Base-by-base conservation (phyloP, 139 green algal genomes). In the Nannochloris sp. region DNA sequence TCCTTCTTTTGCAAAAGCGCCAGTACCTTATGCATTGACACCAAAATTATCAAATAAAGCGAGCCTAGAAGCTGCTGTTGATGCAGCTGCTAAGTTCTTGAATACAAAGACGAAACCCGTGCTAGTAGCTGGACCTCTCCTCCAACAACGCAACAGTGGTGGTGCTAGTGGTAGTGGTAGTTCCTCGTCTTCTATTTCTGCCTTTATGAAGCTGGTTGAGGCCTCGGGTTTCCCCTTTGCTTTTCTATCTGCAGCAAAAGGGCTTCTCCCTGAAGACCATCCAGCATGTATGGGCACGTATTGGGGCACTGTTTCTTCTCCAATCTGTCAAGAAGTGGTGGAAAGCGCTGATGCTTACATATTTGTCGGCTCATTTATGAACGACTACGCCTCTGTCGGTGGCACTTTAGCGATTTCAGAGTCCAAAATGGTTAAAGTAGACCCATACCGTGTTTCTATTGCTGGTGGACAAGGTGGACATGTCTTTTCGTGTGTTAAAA, bases 311-410 rank as follows among this genome's bases (percentile, higher is more conserved):
- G 61, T 59, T 33, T 42, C 19, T 60, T 71, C n/a, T 0, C 66
- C 76, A 4, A 79, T 55, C 36, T 64, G 51, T 25, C 71, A 62
- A 6, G 86, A 95, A 70, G 80, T 81, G 4, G 86, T 95, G 27
- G 85, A 92, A 65, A 73, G 61, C 4, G 68, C 76, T 0, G 76
- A 87, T 30, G 76, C 64, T 10, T 70, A 72, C 54, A 35, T 83
- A 5, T 62, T 83, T 61, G 67, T 29, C 13, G 57, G 65, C 2
- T 61, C 76, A 1, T 35, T 81, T 0, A 80, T 86, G 64, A 87
- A 85, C 46, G 88, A 95, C 70, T 95, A 95, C 70, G 80, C 70
- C 14, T 83, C 81, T 2, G 56, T 79, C 6, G 86, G 87, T 23
- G 88, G 88, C 74, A 83, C 75, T 15, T 69, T 87, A 64, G 74